Percentiles rank a stretch among this genome's conserved stretches.
Conservation (phyloP, 129 eudicot genomes). For the Flaveria robusta region DNA sequence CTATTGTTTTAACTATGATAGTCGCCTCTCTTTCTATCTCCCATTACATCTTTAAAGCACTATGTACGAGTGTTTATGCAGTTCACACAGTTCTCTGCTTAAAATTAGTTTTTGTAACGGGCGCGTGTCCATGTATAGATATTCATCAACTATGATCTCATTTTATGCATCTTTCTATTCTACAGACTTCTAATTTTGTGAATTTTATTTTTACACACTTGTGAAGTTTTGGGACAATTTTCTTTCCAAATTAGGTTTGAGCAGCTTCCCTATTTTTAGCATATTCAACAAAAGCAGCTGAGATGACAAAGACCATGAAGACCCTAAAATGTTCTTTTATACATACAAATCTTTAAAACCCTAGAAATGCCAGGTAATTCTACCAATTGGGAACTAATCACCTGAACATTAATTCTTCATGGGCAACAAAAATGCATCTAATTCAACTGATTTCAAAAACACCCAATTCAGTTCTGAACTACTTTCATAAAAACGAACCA, state of each 20-base stretch:
- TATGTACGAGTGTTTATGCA: background rate
- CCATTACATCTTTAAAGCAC: background rate
- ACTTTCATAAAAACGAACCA: background rate
- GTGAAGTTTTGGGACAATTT: constrained; percentile 25
- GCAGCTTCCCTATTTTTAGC: constrained; percentile 9
- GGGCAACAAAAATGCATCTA: constrained; percentile 1
- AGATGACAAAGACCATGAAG: constrained; percentile 10
- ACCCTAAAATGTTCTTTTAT: background rate
- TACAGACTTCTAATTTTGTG: constrained; percentile 12
- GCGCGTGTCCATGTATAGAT: too few species aligned
- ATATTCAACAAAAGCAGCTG: background rate
- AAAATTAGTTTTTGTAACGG: background rate
- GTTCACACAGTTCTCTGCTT: background rate
- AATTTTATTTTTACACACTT: background rate
- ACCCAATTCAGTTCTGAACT: background rate
- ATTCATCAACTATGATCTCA: background rate
- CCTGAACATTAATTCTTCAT: background rate
- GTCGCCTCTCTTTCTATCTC: background rate
- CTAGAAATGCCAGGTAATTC: background rate
- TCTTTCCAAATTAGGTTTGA: constrained; percentile 14
- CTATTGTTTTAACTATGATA: constrained; percentile 17
- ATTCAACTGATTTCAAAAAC: constrained; percentile 16
- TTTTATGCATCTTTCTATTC: background rate
- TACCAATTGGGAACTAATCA: constrained; percentile 15
- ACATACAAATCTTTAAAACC: background rate